Conservation (phyloP, 2,329 filamentous ascomycete genomes). For the Ophiostoma novo-ulmi region DNA sequence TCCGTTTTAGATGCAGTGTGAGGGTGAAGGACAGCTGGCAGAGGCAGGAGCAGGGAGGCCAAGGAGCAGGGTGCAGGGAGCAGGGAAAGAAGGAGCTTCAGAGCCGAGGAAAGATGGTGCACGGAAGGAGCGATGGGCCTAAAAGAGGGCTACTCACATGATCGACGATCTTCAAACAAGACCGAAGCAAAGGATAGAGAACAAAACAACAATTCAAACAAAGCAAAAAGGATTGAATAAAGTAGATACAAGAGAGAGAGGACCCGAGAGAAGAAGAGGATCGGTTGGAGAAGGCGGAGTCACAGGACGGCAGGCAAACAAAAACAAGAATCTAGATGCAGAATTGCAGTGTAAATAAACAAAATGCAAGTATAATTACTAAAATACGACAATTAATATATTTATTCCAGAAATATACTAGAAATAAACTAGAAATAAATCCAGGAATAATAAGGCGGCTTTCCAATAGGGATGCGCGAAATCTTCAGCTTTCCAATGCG, state of each 20-base stretch:
- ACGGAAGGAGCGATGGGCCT: neutral
- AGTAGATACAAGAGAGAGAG: neutral
- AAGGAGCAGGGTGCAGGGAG: neutral
- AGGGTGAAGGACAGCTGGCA: constrained; percentile 13
- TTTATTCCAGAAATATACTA: neutral
- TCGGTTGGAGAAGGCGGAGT: neutral
- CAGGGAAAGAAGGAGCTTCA: neutral
- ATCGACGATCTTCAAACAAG: constrained; percentile 14
- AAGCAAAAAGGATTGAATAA: neutral
- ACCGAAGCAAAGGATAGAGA: neutral
- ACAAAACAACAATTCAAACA: constrained; percentile 9
- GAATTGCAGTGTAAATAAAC: neutral
- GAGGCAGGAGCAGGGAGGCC: neutral
- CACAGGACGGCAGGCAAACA: neutral
- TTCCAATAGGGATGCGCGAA: constrained; percentile 21
- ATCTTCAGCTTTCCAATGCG: constrained; percentile 19
- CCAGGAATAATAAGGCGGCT: neutral
- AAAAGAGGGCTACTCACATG: neutral
- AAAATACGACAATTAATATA: neutral
- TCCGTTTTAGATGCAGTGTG: constrained; percentile 3
- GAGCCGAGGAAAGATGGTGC: constrained; percentile 5
- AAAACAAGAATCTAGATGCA: constrained; percentile 9
- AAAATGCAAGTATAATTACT: neutral
- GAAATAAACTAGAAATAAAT: neutral
- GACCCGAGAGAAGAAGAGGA: neutral